Base-by-base conservation (phyloP, 371 early-diverging fungal species). In the Circinella umbellata region DNA sequence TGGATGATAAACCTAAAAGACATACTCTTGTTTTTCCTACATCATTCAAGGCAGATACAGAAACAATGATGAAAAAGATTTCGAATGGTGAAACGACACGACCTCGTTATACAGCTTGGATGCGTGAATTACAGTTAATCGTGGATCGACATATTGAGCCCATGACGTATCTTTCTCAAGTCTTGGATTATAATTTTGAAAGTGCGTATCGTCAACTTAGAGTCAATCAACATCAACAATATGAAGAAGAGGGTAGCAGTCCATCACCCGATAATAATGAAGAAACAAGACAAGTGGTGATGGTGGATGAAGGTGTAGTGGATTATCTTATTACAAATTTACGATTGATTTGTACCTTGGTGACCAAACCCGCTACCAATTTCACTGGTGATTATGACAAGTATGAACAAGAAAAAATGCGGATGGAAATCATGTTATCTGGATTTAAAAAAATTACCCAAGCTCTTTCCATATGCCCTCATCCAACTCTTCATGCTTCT, bases 241-340 rank as follows among this genome's bases (percentile, higher is more conserved):
- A 54, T 10, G 61, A 68, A 6, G 18, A 49, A 0, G 37, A 42
- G 14, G 55, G 14, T 18, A 54, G 67, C 8, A 53, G 15, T 63
- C 36, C 59, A 4, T 36, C 48, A 38, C 42, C 42, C 1, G 2
- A 34, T 13, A 42, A 11, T 42, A 11, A 42, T 42, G 42, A 11
- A 11, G 53, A 11, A 64, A 38, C 57, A 51, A 17, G 37, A 66
- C 11, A 63, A 66, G 15, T 63, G 1, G 83, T 85, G 18, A 85
- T 85, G 85, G 80, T 80, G 36, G 85, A 85, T 65, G 85, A 85
- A 70, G 85, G 85, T 5, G 85, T 85, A 2, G 81, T 82, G 15
- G 85, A 85, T 46, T 82, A 85, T 46, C 69, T 85, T 73, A 78
- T 84, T 18, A 77, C 81, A 11, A 78, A 85, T 63, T 73, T 85